Conservation (phyloP, 2,329 filamentous ascomycete species). For the Monilinia polystroma region DNA sequence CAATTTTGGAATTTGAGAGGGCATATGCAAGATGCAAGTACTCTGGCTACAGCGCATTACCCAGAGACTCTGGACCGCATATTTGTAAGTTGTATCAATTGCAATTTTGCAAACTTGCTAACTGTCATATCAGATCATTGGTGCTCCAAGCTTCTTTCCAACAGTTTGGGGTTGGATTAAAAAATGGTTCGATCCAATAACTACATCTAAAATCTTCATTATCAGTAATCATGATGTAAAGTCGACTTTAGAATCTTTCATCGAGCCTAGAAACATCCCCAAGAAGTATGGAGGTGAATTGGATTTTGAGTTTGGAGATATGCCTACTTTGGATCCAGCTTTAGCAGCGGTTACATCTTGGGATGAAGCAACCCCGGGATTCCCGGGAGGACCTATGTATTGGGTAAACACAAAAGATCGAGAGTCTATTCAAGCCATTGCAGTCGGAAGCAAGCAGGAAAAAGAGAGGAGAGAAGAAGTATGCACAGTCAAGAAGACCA, state of each 20-base stretch:
- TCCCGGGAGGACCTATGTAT: slow-evolving; percentile 57
- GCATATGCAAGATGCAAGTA: slow-evolving; percentile 91
- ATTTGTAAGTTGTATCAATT: slow-evolving; percentile 47
- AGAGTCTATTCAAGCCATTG: slow-evolving; percentile 52
- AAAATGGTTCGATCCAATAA: slow-evolving; percentile 92
- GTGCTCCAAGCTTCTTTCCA: slow-evolving; percentile 85
- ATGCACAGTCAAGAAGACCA: slow-evolving; percentile 29
- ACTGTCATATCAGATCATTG: slow-evolving; percentile 62
- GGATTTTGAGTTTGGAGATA: slow-evolving; percentile 76
- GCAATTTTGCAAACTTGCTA: slow-evolving; percentile 10
- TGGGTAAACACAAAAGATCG: slow-evolving; percentile 49
- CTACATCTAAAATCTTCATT: slow-evolving; percentile 95
- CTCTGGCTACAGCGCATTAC: slow-evolving; percentile 88
- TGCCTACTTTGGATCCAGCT: slow-evolving; percentile 68
- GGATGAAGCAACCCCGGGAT: slow-evolving; percentile 51
- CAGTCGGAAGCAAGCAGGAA: slow-evolving; percentile 50
- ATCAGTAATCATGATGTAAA: slow-evolving; percentile 71
- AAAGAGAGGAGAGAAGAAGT: slow-evolving; percentile 46
- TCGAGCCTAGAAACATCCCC: slow-evolving; percentile 80
- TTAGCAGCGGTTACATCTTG: slow-evolving; percentile 52
- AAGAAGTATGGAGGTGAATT: slow-evolving; percentile 86
- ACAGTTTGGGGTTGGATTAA: slow-evolving; percentile 96
- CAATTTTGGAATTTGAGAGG: slow-evolving; percentile 94
- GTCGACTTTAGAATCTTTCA: slow-evolving; percentile 74
- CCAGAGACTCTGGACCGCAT: slow-evolving; percentile 88